These are phyloP conservation scores for Xylaria venustula DNA, from an alignment of 495 filamentous ascomycete species.

Conservation along the genomic window DNA sequence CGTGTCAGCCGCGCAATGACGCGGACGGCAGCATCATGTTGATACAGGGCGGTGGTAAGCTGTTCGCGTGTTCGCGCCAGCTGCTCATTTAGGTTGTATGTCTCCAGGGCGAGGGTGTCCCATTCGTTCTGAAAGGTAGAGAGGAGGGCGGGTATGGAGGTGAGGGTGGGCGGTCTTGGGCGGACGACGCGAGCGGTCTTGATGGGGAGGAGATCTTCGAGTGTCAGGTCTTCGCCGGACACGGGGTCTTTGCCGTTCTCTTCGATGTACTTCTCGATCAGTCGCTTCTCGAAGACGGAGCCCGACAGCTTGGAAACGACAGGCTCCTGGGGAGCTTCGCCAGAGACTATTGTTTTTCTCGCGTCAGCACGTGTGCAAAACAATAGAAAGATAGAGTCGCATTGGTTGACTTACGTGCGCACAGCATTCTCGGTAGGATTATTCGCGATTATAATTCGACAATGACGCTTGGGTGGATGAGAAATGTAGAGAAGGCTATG, in stretches of 20 bases:
- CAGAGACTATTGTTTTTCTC: conserved; percentile 67
- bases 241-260: conserved; percentile 94
- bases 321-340: conserved; percentile 92
- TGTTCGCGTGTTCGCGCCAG: conserved; percentile 88
- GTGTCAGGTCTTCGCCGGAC: conserved; percentile 81
- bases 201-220: conserved; percentile 83
- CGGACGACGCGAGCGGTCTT: conserved; percentile 78
- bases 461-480: background rate
- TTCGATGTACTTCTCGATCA: conserved; percentile 91
- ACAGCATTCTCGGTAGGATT: conserved; percentile 22
- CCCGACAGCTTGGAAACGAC: conserved; percentile 84
- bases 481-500: background rate
- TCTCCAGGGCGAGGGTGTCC: conserved; percentile 89
- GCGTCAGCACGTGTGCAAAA: conserved; percentile 7
- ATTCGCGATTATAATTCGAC: background rate
- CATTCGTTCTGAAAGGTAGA: conserved; percentile 98
- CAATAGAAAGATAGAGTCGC: background rate
- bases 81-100: conserved; percentile 84
- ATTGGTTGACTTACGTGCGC: conserved; percentile 22
- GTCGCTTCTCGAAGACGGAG: conserved; percentile 87
- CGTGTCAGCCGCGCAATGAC: conserved; percentile 86
- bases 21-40: conserved; percentile 90
- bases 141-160: conserved; percentile 94
- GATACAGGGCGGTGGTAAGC: conserved; percentile 88
- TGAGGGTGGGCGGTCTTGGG: conserved; percentile 89